A percentile compares a stretch with the other conserved stretches of the same genome.
Evolutionary conservation across 352 stramenopile genomes (phyloP).

Genomic region (Globisporangium barbulae): DNA sequence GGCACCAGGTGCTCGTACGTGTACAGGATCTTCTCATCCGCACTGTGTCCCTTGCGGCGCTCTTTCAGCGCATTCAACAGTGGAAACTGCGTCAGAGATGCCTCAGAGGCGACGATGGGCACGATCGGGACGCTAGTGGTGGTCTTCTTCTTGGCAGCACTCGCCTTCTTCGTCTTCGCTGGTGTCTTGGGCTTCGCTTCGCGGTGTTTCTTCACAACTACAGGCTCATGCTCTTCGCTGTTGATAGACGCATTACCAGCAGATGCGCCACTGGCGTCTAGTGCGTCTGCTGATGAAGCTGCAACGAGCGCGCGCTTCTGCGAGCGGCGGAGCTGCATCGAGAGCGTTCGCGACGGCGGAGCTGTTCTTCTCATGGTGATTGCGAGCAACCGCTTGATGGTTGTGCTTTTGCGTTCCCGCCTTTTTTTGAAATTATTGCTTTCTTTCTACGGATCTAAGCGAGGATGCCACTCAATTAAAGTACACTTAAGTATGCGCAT

Average conservation of each 20-base stretch:
- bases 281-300: background rate
- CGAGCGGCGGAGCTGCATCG: constrained; percentile 15
- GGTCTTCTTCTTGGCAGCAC: background rate
- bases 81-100: constrained; percentile 10
- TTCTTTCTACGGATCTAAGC: too few species aligned
- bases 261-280: background rate
- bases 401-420: background rate
- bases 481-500: too few species aligned
- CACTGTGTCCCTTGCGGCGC: constrained; percentile 4
- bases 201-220: background rate
- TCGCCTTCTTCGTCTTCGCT: constrained; percentile 1
- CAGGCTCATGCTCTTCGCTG: background rate
- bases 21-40: constrained; percentile 33
- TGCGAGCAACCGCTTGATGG: background rate
- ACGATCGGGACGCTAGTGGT: constrained; percentile 7
- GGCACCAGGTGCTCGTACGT: constrained; percentile 51
- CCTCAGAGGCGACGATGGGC: background rate
- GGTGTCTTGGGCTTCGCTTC: background rate
- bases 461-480: too few species aligned
- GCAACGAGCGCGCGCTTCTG: constrained; percentile 7
- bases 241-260: background rate
- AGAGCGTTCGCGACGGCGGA: background rate
- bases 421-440: background rate
- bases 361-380: background rate
- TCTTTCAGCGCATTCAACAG: constrained; percentile 28